Evolutionary conservation across 352 stramenopile species (phyloP), one percentile per base, ranked within the genome.

Genomic region (Phytophthora podocarpi): DNA sequence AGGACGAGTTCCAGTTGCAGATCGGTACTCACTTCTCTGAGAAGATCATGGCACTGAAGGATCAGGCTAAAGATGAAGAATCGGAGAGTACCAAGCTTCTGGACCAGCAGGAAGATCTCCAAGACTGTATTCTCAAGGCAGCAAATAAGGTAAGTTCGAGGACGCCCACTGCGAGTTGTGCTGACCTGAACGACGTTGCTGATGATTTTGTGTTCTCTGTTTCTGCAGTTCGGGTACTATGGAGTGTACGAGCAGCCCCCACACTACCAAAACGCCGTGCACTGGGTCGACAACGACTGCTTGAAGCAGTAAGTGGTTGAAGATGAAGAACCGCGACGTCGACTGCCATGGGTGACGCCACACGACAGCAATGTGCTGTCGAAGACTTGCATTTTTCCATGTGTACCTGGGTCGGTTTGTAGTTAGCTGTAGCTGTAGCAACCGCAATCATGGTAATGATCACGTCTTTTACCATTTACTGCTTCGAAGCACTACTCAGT

Each of bases 221-320:
- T 26, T 46, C 1, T 52, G 20, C 37, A 87, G 69, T 83, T 86
- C 34, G 76, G 72, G 28, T 85, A 67, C 54, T 81, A 81, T n/a
- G 74, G 74, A 15, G 69, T 82, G 43, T 87, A 84, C 56, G 77
- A 87, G 36, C 62, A 84, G 39, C 43, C 60, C 7, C 65, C 69
- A 9, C 52, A 82, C 72, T 82, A 80, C 43, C 24, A 72, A 9
- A 74, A 76, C 26, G 77, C 77, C 5, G 27, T 82, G 51, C 45
- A 74, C 34, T 87, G 77, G 77, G 60, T 84, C n/a, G 36, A 74
- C 6, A 71, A 78, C 41, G 70, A 70, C 3, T 87, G 74, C 59
- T 41, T 86, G 53, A 55, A 60, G 30, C 37, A 46, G n/a, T 73
- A 57, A 64, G 39, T 10, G 23, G 35, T 24, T 2, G 2, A 54